These are phyloP conservation scores for Solanum sejunctum DNA, from an alignment of 257 asterid species.

Conservation along the genomic window DNA sequence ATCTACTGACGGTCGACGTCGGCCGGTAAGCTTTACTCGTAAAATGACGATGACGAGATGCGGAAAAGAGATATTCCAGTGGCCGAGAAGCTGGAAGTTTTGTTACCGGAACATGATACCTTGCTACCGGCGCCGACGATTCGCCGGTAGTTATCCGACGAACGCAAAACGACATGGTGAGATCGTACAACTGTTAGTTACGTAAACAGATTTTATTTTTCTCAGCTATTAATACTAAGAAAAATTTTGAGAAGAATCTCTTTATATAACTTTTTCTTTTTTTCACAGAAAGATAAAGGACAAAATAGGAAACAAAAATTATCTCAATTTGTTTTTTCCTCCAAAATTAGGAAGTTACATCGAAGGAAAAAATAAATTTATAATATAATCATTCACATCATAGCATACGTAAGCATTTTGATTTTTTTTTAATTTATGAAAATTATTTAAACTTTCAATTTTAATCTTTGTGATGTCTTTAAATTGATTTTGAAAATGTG, in stretches of 20 bases:
- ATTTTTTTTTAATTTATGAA: not conserved
- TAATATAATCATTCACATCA: not conserved
- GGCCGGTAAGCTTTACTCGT: not conserved
- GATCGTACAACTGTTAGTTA: not conserved
- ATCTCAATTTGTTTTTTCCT: not conserved
- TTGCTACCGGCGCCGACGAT: not conserved
- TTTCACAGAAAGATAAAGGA: not conserved
- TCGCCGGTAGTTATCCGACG: not conserved
- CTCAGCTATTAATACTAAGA: not conserved
- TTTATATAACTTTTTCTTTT: not conserved
- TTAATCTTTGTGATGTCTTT: not conserved
- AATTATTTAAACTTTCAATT: not conserved
- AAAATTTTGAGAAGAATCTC: not conserved
- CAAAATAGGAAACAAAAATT: not conserved
- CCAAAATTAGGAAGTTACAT: not conserved
- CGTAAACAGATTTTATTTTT: not conserved
- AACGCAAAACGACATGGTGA: not conserved
- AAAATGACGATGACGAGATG: not conserved
- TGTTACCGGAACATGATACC: not conserved
- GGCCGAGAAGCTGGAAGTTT: not conserved
- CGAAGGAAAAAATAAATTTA: not conserved
- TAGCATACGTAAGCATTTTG: not conserved
- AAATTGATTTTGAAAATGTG: too few species aligned
- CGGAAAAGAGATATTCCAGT: not conserved
- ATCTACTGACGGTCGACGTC: not conserved